A percentile compares a stretch with the other conserved stretches of the same genome.
These are phyloP conservation scores for Russula sp. DNA, from an alignment of 768 basidiomycete species.

Conservation along the genomic window DNA sequence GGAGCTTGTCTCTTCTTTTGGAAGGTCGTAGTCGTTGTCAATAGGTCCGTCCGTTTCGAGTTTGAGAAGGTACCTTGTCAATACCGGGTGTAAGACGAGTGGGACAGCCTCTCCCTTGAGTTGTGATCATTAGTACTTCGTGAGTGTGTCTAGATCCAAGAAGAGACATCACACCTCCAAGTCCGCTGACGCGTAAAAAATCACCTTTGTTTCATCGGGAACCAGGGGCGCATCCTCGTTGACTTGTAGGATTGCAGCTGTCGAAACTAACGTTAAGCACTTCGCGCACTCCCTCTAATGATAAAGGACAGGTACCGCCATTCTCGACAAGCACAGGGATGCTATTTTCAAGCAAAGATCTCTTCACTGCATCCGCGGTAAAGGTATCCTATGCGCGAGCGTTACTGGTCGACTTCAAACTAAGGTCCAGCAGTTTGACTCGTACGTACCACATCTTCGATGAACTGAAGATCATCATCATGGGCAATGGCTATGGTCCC, in stretches of 20 bases:
- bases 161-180: not conserved
- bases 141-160: not conserved
- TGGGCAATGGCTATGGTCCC: constrained; percentile 5
- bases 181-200: constrained; percentile 1
- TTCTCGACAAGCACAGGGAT: not conserved
- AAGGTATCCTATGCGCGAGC: not conserved
- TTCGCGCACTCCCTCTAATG: too few relatives aligned
- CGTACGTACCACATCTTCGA: constrained; percentile 1
- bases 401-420: not conserved
- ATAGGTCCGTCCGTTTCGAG: not conserved
- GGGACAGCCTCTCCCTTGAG: not conserved
- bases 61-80: not conserved
- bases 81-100: not conserved
- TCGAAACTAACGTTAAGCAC: not conserved
- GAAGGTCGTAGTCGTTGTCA: not conserved
- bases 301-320: not conserved
- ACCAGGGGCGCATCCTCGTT: not conserved
- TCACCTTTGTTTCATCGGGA: not conserved
- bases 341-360: not conserved
- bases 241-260: not conserved
- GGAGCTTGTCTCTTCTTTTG: not conserved
- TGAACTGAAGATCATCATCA: constrained; percentile 3
- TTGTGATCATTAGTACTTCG: not conserved
- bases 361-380: not conserved
- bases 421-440: not conserved